Percentiles rank a stretch among this genome's conserved stretches.
phyloP scores from a whole-genome alignment of 1,139 yeast genomes.

The Kodamaea anthophila region DNA sequence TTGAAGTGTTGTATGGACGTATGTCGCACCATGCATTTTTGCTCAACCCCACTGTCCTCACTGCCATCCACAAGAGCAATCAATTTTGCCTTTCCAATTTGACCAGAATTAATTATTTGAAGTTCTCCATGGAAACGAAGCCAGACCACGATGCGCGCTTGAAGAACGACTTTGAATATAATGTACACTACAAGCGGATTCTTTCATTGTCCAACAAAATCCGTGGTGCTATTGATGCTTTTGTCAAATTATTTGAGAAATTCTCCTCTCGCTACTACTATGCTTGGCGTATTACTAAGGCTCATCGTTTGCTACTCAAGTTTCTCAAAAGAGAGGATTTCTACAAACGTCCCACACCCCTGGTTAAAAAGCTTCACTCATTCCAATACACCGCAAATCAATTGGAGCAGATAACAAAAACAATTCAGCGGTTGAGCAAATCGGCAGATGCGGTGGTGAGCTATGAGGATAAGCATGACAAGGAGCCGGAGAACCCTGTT shows the following conservation, averaged over 20 bases:
- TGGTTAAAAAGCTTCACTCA: constrained; percentile 10
- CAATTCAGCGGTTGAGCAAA: constrained; percentile 8
- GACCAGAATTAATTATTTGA: constrained; percentile 17
- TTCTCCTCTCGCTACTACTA: constrained; percentile 40
- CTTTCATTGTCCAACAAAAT: constrained; percentile 5
- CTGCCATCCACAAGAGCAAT: constrained; percentile 21
- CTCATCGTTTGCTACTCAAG: constrained; percentile 16
- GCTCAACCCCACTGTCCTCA: constrained; percentile 21
- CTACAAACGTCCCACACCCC: constrained; percentile 9
- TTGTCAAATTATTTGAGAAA: constrained; percentile 12
- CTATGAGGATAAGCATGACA: constrained; percentile 7
- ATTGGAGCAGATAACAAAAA: constrained; percentile 10
- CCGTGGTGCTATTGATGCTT: constrained; percentile 6
- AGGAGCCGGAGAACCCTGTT: constrained; percentile 7
- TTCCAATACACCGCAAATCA: constrained; percentile 13
- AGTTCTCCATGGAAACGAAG: constrained; percentile 12
- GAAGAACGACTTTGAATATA: constrained; percentile 10
- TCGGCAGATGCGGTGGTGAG: constrained; percentile 8
- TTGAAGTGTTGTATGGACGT: constrained; percentile 18
- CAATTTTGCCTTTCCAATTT: constrained; percentile 20
- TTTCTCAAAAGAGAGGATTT: constrained; percentile 9
- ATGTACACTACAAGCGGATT: constrained; percentile 9
- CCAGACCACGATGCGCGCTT: constrained; percentile 11
- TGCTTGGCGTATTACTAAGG: constrained; percentile 50
- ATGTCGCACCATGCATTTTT: constrained; percentile 19